Evolutionary conservation across 441 rosid genomes (phyloP).

Genomic region (Aquilaria agallochum): DNA sequence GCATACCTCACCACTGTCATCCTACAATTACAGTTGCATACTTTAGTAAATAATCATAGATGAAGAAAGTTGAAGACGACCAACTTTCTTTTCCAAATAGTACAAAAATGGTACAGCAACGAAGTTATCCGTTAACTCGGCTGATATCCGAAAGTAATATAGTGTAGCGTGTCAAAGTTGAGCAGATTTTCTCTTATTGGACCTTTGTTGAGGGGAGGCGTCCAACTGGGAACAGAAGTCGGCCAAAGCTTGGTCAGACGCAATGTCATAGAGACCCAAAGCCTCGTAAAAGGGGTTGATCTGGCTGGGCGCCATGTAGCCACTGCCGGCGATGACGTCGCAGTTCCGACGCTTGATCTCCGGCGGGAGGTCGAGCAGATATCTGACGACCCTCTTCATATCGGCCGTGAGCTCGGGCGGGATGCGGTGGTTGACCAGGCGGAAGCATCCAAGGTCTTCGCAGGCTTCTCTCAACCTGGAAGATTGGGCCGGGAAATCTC

Average conservation of each 20-base stretch:
- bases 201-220: slow-evolving; percentile 64
- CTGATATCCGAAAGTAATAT: not conserved
- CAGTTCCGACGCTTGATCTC: slow-evolving; percentile 56
- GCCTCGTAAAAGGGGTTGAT: slow-evolving; percentile 71
- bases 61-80: not conserved
- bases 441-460: slow-evolving; percentile 73
- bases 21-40: slow-evolving; percentile 19
- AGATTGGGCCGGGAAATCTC: slow-evolving; percentile 30
- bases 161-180: not conserved
- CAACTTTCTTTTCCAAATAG: not conserved
- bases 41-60: not conserved
- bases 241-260: slow-evolving; percentile 41
- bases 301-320: slow-evolving; percentile 45
- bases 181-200: not conserved
- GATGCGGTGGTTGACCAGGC: slow-evolving; percentile 60
- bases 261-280: slow-evolving; percentile 57
- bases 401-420: slow-evolving; percentile 40
- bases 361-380: slow-evolving; percentile 54
- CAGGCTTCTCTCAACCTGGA: slow-evolving; percentile 41
- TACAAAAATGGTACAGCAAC: not conserved
- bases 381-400: slow-evolving; percentile 61
- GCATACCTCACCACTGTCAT: slow-evolving; percentile 56
- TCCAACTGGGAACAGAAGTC: slow-evolving; percentile 55
- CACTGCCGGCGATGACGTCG: slow-evolving; percentile 53
- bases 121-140: not conserved